Base-by-base conservation (phyloP, 2,329 filamentous ascomycete species). In the Fusarium sacchari region DNA sequence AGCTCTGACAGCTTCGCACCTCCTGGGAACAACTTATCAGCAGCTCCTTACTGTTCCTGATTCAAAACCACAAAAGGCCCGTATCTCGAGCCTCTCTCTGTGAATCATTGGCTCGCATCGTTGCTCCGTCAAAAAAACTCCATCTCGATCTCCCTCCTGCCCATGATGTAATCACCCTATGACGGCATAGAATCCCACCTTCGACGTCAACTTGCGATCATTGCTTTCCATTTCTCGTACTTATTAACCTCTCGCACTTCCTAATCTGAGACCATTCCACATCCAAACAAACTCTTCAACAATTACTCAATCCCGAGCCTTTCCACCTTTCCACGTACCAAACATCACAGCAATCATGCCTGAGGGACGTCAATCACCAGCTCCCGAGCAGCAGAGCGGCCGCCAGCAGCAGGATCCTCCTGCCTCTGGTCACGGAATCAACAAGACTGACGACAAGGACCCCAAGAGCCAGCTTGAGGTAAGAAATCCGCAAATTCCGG, bases 331-430 rank as follows among this genome's bases (percentile, higher is more conserved):
- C 56, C 44, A 40, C 28, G n/a, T n/a, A 67, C 52, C 39, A 55
- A 47, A 69, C 59, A 58, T 56, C 72, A 81, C 73, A 78, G 76
- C 73, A 69, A 90, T 73, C 79, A 94, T 94, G 92, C 91, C 93
- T 79, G 83, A 88, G 83, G 93, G 93, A 81, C 91, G 91, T 80
- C 89, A 97, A 84, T 97, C 94, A 37, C 95, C 94, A 71, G 85
- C 91, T 59, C 93, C 93, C 34, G 90, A 93, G 84, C 80, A 82
- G 75, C 93, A 94, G 83, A 84, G 86, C 42, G 91, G 89, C 67
- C 83, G 85, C 62, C 94, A 96, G 84, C 83, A 89, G 66, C 84
- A 89, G 72, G 89, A 88, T 13, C 79, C 88, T 18, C 86, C 90
- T 5, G 88, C 82, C n/a, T 83, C 86, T 2, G 89, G 90, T 64